Base-by-base conservation (phyloP, 139 green algal genomes). In the Chlamydomonas sphaeroides region DNA sequence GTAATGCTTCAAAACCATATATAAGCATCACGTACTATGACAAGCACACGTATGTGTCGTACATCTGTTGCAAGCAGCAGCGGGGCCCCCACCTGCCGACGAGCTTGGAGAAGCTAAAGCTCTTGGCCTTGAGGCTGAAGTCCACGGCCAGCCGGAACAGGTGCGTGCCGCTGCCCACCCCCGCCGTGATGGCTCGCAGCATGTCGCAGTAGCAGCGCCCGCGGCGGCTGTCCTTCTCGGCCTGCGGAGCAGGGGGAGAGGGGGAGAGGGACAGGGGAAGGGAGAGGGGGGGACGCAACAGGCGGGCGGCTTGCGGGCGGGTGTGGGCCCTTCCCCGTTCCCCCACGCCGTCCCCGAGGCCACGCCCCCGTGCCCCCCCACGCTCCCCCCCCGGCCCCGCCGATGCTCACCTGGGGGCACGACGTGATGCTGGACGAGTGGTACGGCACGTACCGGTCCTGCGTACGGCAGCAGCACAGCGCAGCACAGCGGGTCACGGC, bases 401-500 rank as follows among this genome's bases (percentile, higher is more conserved):
- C n/a, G n/a, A n/a, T 10, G 33, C 65, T 18, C 5, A 56, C 41
- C 67, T 57, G 61, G n/a, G n/a, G 59, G 63, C 84, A 84, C 26
- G 41, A 69, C 36, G 69, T 85, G 8, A 94, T 39, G 21, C 85
- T 25, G 15, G 90, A 86, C 10, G 89, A 93, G 79, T 93, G 87
- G 65, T 90, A 92, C 1, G 91, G 92, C 30, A 95, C 90, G 80
- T 94, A 95, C 7, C 87, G 75, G 59, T 95, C 92, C 92, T 95
- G 86, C n/a, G n/a, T n/a, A n/a, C n/a, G n/a, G n/a, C n/a, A n/a
- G n/a, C n/a, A n/a, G n/a, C n/a, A n/a, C n/a, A n/a, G n/a, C n/a
- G n/a, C n/a, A n/a, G n/a, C n/a, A n/a, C n/a, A n/a, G n/a, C n/a
- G n/a, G n/a, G n/a, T n/a, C n/a, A n/a, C n/a, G n/a, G n/a, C n/a